A percentile compares a stretch with the other conserved stretches of the same genome.
Conservation (phyloP, 2,329 filamentous ascomycete genomes). For the Trichophaea hybrida region DNA sequence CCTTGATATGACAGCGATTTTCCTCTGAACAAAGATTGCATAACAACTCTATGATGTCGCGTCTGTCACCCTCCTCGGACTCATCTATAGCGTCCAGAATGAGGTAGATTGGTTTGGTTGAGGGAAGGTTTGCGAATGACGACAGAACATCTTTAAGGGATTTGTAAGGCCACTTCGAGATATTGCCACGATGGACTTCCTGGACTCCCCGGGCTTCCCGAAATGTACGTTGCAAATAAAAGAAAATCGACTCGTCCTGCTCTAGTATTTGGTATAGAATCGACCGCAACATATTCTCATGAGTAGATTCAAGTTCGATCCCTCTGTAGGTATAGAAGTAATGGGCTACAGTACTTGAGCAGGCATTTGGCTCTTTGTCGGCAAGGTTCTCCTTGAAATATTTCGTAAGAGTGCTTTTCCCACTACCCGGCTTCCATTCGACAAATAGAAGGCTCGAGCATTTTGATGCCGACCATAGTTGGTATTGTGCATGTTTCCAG, state of each 20-base stretch:
- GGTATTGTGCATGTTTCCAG: too few species aligned
- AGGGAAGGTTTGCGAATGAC: neutral
- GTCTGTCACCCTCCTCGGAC: neutral
- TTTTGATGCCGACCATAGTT: too few species aligned
- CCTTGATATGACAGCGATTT: neutral
- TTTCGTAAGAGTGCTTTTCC: too few species aligned
- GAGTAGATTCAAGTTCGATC: neutral
- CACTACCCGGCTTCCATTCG: too few species aligned
- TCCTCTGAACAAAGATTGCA: neutral
- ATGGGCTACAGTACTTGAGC: neutral
- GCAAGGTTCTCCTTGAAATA: too few species aligned
- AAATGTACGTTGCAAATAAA: constrained; percentile 1
- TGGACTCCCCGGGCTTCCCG: too few species aligned
- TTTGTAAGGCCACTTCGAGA: neutral
- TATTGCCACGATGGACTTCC: neutral
- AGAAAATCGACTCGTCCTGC: constrained; percentile 1
- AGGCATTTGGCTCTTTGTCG: neutral
- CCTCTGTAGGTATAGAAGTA: constrained; percentile 3
- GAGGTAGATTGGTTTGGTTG: neutral
- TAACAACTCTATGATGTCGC: neutral
- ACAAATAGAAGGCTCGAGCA: too few species aligned
- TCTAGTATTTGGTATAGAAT: neutral
- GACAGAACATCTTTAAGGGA: neutral
- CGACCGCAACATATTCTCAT: neutral
- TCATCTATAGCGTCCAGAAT: constrained; percentile 2